phyloP scores from a whole-genome alignment of 2,329 filamentous ascomycete genomes.

The Teratosphaeria destructans region DNA sequence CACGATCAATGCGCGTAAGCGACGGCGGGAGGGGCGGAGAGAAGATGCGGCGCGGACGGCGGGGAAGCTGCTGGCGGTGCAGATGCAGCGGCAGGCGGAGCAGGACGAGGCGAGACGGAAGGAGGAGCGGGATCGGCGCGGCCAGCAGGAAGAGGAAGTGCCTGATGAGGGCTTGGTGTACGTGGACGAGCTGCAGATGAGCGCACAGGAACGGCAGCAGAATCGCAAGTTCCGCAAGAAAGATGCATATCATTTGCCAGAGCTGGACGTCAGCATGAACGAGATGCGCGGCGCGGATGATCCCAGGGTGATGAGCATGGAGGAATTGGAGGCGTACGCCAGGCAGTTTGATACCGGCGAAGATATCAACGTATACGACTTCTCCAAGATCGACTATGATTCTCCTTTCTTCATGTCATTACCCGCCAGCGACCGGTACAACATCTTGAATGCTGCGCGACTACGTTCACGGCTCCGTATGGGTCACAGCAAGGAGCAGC shows the following conservation, averaged over 20 bases:
- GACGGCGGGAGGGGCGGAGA: conserved; percentile 71
- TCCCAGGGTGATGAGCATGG: conserved; percentile 89
- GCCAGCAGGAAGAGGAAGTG: conserved; percentile 47
- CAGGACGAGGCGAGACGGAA: conserved; percentile 55
- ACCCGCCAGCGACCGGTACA: conserved; percentile 84
- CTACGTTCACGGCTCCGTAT: conserved; percentile 81
- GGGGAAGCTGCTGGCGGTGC: conserved; percentile 79
- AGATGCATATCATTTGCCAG: conserved; percentile 90
- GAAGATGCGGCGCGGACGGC: conserved; percentile 91
- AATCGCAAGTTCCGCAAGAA: conserved; percentile 77
- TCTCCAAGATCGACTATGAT: conserved; percentile 97
- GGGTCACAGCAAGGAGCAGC: conserved; percentile 91
- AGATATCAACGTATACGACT: conserved; percentile 80
- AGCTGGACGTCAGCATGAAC: conserved; percentile 65
- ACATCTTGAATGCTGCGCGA: conserved; percentile 89
- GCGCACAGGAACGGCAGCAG: conserved; percentile 60
- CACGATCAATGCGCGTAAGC: conserved; percentile 71
- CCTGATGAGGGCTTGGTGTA: conserved; percentile 69
- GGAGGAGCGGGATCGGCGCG: conserved; percentile 27
- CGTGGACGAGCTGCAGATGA: conserved; percentile 80
- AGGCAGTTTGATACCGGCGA: conserved; percentile 85
- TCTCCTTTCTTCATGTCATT: conserved; percentile 89
- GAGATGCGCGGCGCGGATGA: conserved; percentile 86
- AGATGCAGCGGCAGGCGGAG: conserved; percentile 84
- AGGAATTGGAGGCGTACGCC: conserved; percentile 89